phyloP scores from a whole-genome alignment of 805 yeast genomes.

The Candida alai region DNA sequence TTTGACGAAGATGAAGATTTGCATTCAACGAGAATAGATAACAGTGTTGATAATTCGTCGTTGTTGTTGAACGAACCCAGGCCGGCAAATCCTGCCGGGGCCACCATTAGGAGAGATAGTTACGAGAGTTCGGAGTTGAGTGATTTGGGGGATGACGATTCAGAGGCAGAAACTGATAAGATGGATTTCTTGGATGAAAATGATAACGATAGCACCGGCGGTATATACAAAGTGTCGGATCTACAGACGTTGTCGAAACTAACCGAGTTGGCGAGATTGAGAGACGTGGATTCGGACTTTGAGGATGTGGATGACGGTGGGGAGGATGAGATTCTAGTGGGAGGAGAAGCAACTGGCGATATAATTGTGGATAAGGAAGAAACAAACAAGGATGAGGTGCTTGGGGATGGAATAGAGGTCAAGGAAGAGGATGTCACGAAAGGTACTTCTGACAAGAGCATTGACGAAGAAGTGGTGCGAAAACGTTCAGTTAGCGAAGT shows the following conservation, averaged over 20 bases:
- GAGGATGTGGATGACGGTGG: constrained; percentile 17
- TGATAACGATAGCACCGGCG: constrained; percentile 18
- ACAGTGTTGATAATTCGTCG: background rate
- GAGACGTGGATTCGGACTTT: constrained; percentile 34
- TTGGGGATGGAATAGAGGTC: background rate
- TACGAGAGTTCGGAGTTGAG: constrained; percentile 43
- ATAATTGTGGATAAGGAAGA: background rate
- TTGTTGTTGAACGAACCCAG: background rate
- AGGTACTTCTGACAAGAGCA: background rate
- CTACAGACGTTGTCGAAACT: constrained; percentile 38
- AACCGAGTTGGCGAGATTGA: constrained; percentile 38
- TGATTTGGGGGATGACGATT: constrained; percentile 57
- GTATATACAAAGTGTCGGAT: constrained; percentile 27
- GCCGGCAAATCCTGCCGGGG: too few relatives aligned
- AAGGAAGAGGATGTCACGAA: background rate
- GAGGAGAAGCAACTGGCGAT: constrained; percentile 10
- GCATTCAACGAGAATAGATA: background rate
- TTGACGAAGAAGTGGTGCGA: background rate
- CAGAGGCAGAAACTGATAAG: constrained; percentile 91
- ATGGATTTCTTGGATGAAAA: constrained; percentile 55
- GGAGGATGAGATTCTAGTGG: too few relatives aligned
- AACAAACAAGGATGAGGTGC: background rate
- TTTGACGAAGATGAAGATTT: constrained; percentile 4
- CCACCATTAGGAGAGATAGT: constrained; percentile 16
- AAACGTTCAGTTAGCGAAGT: too few relatives aligned